phyloP scores from a whole-genome alignment of 495 filamentous ascomycete genomes.

The Penicillium goetzii region DNA sequence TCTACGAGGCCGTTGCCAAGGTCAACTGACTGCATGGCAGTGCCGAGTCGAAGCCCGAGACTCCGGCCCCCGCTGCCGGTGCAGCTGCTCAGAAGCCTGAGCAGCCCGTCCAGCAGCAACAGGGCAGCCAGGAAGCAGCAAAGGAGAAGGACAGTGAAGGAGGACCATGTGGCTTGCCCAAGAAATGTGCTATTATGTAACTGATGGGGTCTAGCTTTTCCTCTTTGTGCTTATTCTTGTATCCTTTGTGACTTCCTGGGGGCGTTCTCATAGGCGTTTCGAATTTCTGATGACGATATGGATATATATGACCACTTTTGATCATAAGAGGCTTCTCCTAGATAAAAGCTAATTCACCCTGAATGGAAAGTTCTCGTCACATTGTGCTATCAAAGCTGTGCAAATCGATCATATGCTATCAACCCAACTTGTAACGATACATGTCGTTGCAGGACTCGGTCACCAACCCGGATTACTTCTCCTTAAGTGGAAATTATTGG shows the following conservation, averaged over 20 bases:
- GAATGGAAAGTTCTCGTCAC: conserved; percentile 5
- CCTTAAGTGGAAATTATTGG: neutral
- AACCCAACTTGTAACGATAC: neutral
- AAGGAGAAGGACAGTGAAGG: conserved; percentile 47
- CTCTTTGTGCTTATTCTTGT: conserved; percentile 15
- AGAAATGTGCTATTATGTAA: conserved; percentile 65
- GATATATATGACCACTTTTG: conserved; percentile 13
- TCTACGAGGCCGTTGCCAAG: conserved; percentile 79
- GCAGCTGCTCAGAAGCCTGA: conserved; percentile 27
- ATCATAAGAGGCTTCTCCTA: conserved; percentile 6
- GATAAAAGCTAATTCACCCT: conserved; percentile 5
- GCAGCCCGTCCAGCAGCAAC: conserved; percentile 32
- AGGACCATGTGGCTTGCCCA: conserved; percentile 73
- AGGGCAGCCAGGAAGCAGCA: conserved; percentile 33
- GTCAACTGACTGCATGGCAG: conserved; percentile 81
- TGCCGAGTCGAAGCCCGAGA: conserved; percentile 39
- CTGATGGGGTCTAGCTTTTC: conserved; percentile 18
- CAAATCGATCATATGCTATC: neutral
- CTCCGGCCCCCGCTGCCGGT: conserved; percentile 31
- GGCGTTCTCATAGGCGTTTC: conserved; percentile 31
- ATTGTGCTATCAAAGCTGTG: neutral
- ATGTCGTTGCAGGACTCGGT: neutral
- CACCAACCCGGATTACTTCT: too few relatives aligned
- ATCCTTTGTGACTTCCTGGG: conserved; percentile 14
- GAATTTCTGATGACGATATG: conserved; percentile 22